Evolutionary conservation across 1,284 basidiomycete genomes (phyloP), one percentile per base, ranked within the genome.

Genomic region (Tetrapyrgos nigripes): DNA sequence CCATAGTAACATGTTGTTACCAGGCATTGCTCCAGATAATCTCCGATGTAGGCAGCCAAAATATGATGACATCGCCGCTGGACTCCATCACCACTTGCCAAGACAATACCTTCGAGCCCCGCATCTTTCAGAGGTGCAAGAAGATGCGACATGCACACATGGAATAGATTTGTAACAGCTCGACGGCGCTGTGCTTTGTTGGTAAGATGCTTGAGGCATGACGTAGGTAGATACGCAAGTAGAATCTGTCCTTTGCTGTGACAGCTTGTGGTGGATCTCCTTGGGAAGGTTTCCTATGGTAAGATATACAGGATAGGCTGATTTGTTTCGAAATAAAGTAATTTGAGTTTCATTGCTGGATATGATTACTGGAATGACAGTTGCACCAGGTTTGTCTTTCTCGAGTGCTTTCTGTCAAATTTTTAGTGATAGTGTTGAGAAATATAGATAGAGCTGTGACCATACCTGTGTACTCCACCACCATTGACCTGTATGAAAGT

Each of bases 221-320:
- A 62, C 0, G 73, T 73, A 0, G 78, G 76, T 0, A 79, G 67
- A 58, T 80, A 80, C 0, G 61, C 77, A n/a, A 80, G 52, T 0
- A 82, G 70, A 6, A 81, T 64, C 19, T 75, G 70, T 0, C 66
- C 75, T n/a, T 2, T 61, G 70, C 0, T 59, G 59, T 0, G 74
- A 77, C 1, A 75, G 73, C 53, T 77, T 75, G 0, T 70, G 62
- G 4, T 72, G 67, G 1, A 79, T 74, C 11, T 24, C 35, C n/a
- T 57, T 58, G 6, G 53, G 57, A 17, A 66, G 47, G 49, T 62
- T 64, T 1, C 63, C 62, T 23, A 66, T 28, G 2, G 57, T 54
- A n/a, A 58, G 57, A 21, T 58, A 58, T 23, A 33, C 58, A 27
- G 50, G 55, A 53, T 61, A 54, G 13, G 50, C 51, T 8, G n/a